Evolutionary conservation across 225 moss, liverwort and hornwort species (phyloP), one percentile per base, ranked within the genome.

Genomic region (Lunularia cruciata): DNA sequence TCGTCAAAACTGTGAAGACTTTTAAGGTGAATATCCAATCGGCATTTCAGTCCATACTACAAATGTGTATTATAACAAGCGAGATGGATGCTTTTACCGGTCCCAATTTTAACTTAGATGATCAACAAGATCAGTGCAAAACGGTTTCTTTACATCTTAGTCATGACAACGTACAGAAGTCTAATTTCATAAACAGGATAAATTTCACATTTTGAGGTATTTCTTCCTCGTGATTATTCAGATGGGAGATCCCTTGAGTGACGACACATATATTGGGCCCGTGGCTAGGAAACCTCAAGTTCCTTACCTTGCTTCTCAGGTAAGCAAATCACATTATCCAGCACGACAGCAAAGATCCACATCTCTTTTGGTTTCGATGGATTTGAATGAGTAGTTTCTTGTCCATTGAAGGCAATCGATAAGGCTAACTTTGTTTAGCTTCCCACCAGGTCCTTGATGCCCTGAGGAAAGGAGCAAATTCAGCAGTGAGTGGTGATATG

Each of bases 201-300:
- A 32, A 15, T 57, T 30, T 14, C 16, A 1, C 25, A 57, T 5
- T 25, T 27, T 19, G 19, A 32, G 0, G 16, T 16, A 0, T 18
- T 1, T 33, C 16, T 33, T 34, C 13, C 2, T 57, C 4, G 3
- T 32, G 16, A 35, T 10, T 20, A 67, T 38, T 25, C 70, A 84
- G 83, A 83, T 98, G 27, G 96, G 96, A 30, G 92, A 98, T 79
- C 96, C 96, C 9, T 67, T 98, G 78, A 76, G 85, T 69, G 74
- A 85, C 0, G 89, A 92, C 54, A 98, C 96, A 0, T 98, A 92
- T 22, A 91, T 98, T 45, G 96, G 96, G 30, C 96, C 92, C 23
- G 69, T 98, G 28, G 92, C 96, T 43, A 83, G 90, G 47, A 87
- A 90, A 79, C 74, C 87, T 15, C 96, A 98, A 36, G 66, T 98